Conservation (phyloP, 331 rosid genomes). For the Saraca asoca region DNA sequence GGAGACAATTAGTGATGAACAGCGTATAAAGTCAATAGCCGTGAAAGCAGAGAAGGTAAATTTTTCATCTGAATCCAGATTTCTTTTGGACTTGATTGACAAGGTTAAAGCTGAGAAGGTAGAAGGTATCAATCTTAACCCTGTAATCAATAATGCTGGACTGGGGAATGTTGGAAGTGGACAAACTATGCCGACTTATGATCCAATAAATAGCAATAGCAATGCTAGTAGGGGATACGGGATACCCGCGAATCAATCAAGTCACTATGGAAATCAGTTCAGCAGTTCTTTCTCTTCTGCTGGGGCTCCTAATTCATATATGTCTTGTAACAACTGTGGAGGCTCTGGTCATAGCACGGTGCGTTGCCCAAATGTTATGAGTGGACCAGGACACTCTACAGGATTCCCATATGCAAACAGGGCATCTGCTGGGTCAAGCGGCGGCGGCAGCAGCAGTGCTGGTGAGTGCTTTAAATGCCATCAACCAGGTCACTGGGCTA, state of each 20-base stretch:
- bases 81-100: constrained; percentile 59
- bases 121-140: constrained; percentile 39
- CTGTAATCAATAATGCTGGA: constrained; percentile 38
- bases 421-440: constrained; percentile 45
- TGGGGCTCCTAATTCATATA: constrained; percentile 38
- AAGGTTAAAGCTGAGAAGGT: constrained; percentile 49
- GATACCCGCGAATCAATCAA: constrained; percentile 49
- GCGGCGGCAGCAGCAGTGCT: constrained; percentile 31
- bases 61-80: constrained; percentile 49
- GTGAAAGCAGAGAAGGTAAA: constrained; percentile 74
- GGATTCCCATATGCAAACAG: constrained; percentile 54
- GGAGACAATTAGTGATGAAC: constrained; percentile 81
- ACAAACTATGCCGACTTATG: constrained; percentile 39
- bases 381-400: constrained; percentile 39
- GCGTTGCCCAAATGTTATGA: constrained; percentile 59
- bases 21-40: constrained; percentile 76
- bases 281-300: constrained; percentile 41
- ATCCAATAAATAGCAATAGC: constrained; percentile 30
- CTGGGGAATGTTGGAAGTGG: constrained; percentile 41
- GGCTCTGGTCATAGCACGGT: constrained; percentile 67
- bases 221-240: constrained; percentile 55
- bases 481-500: constrained; percentile 81
- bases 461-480: constrained; percentile 86
- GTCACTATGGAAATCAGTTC: constrained; percentile 58
- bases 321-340: constrained; percentile 70